Conservation (phyloP, 1,284 basidiomycete species). For the Leccinum griseonigrum region DNA sequence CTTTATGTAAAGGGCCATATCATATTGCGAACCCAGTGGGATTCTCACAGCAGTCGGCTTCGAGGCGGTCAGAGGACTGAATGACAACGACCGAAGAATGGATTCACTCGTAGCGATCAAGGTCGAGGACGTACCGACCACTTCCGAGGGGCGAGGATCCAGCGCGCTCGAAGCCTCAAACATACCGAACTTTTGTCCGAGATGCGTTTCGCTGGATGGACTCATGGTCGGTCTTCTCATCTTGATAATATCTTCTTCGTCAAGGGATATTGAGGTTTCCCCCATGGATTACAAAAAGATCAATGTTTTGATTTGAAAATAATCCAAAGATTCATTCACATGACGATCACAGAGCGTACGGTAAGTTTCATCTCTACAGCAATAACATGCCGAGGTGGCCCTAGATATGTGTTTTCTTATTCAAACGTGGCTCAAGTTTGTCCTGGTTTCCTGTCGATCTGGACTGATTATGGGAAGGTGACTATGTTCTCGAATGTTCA, state of each 20-base stretch:
- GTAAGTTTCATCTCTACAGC: no score
- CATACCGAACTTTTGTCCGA: no score
- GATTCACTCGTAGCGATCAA: constrained; percentile 41
- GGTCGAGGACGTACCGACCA: background rate
- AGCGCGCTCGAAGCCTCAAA: no score
- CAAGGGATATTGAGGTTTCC: background rate
- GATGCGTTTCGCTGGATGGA: background rate
- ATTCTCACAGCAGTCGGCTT: constrained; percentile 45
- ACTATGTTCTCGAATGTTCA: no score
- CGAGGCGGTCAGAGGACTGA: constrained; percentile 35
- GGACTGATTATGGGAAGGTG: no score
- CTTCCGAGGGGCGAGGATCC: constrained; percentile 28
- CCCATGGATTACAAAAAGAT: background rate
- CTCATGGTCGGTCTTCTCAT: background rate
- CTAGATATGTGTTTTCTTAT: no score
- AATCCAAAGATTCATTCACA: no score
- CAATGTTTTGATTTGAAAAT: no score
- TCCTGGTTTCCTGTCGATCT: no score
- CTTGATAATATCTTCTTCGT: background rate
- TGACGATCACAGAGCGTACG: no score
- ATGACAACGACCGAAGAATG: constrained; percentile 41
- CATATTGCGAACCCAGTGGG: constrained; percentile 47
- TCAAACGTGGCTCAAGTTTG: no score
- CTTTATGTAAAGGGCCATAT: constrained; percentile 51
- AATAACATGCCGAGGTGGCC: no score